phyloP scores from a whole-genome alignment of 345 rosid species.

The Erodium maritimum region DNA sequence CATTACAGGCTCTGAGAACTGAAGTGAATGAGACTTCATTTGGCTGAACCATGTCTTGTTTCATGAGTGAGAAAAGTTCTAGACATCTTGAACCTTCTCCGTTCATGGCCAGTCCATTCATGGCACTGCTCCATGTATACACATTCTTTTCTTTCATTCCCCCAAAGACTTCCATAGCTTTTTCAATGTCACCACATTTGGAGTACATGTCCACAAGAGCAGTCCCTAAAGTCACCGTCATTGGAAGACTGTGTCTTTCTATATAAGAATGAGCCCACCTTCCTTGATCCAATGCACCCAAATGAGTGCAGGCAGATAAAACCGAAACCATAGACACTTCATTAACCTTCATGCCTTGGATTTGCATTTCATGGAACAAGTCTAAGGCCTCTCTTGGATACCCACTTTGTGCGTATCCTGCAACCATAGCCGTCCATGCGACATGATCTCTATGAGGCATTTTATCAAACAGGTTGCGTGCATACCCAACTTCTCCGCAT shows the following conservation, averaged over 20 bases:
- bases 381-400: constrained; percentile 30
- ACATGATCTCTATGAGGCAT: constrained; percentile 45
- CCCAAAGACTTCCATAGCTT: constrained; percentile 46
- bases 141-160: constrained; percentile 44
- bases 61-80: constrained; percentile 41
- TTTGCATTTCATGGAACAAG: constrained; percentile 50
- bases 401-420: constrained; percentile 45
- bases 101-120: constrained; percentile 14
- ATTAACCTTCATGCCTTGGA: constrained; percentile 41
- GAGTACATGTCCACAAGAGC: constrained; percentile 53
- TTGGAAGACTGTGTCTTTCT: constrained; percentile 31
- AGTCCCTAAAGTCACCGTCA: constrained; percentile 42
- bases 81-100: constrained; percentile 38
- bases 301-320: constrained; percentile 47
- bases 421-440: constrained; percentile 55
- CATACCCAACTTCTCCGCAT: constrained; percentile 37
- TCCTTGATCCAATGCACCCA: constrained; percentile 52
- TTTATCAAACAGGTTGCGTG: constrained; percentile 38
- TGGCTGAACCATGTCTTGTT: constrained; percentile 25
- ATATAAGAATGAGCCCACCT: constrained; percentile 56
- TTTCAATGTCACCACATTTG: constrained; percentile 43
- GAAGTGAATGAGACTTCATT: constrained; percentile 45
- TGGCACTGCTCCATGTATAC: constrained; percentile 55
- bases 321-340: constrained; percentile 46
- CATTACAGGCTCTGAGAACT: constrained; percentile 46